Percentiles rank a stretch among this genome's conserved stretches.
phyloP scores from a whole-genome alignment of 768 basidiomycete genomes.

The Pisolithus marmoratus region DNA sequence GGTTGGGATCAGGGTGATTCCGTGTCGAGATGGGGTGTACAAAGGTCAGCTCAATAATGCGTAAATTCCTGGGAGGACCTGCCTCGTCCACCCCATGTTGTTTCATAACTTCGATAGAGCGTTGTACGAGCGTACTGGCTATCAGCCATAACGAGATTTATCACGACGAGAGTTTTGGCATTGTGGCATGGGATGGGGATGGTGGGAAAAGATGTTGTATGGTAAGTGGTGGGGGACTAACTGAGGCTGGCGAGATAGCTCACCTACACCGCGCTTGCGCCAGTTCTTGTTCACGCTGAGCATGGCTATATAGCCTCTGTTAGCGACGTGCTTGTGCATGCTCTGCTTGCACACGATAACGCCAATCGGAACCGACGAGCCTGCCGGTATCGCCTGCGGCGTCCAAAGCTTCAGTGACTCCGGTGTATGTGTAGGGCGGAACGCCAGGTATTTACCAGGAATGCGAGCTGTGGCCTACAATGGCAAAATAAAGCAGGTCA shows the following conservation, averaged over 20 bases:
- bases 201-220: background rate
- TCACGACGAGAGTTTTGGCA: background rate
- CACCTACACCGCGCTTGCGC: slow-evolving; percentile 90
- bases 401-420: background rate
- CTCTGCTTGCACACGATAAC: slow-evolving; percentile 98
- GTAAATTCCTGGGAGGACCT: slow-evolving; percentile 20
- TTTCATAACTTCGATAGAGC: slow-evolving; percentile 83
- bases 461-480: slow-evolving; percentile 82
- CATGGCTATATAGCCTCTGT: slow-evolving; percentile 98
- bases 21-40: background rate
- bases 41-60: background rate
- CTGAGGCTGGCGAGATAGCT: slow-evolving; percentile 26
- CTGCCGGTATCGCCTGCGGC: slow-evolving; percentile 22
- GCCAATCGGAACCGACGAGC: slow-evolving; percentile 60
- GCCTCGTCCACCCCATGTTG: slow-evolving; percentile 82
- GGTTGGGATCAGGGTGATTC: background rate
- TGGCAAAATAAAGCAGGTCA: background rate
- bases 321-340: slow-evolving; percentile 64
- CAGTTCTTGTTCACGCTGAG: slow-evolving; percentile 80
- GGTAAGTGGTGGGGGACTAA: background rate
- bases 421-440: slow-evolving; percentile 1
- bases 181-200: slow-evolving; percentile 1
- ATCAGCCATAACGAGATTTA: slow-evolving; percentile 26
- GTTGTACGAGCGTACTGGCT: slow-evolving; percentile 83
- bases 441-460: slow-evolving; percentile 45